These are phyloP conservation scores for Phytopythium aichiense DNA, from an alignment of 352 stramenopile genomes.

Conservation along the genomic window DNA sequence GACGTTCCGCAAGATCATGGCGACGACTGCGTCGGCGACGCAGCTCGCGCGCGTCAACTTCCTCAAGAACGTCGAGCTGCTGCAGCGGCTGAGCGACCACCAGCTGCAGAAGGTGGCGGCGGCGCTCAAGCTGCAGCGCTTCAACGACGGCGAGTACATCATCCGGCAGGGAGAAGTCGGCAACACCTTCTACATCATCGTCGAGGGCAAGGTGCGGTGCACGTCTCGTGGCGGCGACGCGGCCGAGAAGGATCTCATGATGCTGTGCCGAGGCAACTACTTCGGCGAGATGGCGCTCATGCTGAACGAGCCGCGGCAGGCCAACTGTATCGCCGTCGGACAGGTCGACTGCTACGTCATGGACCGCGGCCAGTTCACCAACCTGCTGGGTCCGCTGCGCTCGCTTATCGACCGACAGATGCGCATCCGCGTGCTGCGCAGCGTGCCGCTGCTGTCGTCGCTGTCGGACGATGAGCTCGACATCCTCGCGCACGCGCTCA, in stretches of 20 bases:
- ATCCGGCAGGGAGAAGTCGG: constrained; percentile 93
- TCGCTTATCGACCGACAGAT: constrained; percentile 85
- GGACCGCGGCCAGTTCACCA: constrained; percentile 85
- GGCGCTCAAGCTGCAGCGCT: constrained; percentile 79
- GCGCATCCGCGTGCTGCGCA: constrained; percentile 91
- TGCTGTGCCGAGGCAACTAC: constrained; percentile 76
- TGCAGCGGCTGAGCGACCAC: constrained; percentile 88
- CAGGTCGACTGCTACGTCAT: constrained; percentile 91
- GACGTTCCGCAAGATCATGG: constrained; percentile 81
- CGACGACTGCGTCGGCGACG: constrained; percentile 65
- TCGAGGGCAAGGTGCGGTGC: constrained; percentile 89
- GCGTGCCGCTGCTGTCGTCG: constrained; percentile 86
- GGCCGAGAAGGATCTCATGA: constrained; percentile 75
- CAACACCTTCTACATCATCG: constrained; percentile 97
- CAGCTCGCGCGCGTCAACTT: constrained; percentile 86
- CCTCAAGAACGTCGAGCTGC: constrained; percentile 92
- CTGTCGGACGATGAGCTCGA: constrained; percentile 88
- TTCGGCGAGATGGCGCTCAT: constrained; percentile 88
- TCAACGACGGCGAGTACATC: constrained; percentile 90
- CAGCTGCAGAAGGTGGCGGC: constrained; percentile 85
- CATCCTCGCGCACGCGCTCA: constrained; percentile 77
- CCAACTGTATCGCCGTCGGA: constrained; percentile 77
- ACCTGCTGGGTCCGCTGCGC: constrained; percentile 71
- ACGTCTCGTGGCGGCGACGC: constrained; percentile 50
- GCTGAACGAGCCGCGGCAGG: constrained; percentile 80